These are phyloP conservation scores for Crithidia bombi DNA, from an alignment of 208 protist genomes.

Conservation along the genomic window DNA sequence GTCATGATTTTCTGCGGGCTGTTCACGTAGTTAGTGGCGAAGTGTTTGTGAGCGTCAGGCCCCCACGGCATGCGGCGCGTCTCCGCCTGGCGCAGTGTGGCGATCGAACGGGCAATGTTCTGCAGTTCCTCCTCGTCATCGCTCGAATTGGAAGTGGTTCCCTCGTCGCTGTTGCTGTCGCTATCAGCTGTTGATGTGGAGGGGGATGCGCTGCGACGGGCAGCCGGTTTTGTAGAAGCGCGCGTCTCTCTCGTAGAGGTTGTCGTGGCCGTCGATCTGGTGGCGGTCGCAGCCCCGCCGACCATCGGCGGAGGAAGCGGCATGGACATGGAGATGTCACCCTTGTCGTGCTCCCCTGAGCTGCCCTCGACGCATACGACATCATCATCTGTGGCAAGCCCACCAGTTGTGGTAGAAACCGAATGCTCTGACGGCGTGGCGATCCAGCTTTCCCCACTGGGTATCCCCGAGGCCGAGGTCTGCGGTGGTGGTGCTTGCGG, in stretches of 20 bases:
- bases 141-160: neutral
- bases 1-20: slow-evolving; percentile 70
- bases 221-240: neutral
- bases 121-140: neutral
- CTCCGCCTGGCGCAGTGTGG: slow-evolving; percentile 29
- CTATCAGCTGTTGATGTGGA: neutral
- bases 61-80: slow-evolving; percentile 57
- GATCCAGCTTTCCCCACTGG: neutral
- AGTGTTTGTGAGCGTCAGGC: slow-evolving; percentile 72
- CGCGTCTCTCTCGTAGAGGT: neutral
- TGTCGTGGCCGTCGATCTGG: neutral
- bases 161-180: neutral
- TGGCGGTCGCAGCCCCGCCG: neutral
- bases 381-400: slow-evolving; percentile 1
- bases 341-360: slow-evolving; percentile 1
- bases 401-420: neutral
- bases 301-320: neutral
- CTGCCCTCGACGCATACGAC: neutral
- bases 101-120: slow-evolving; percentile 33
- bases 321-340: slow-evolving; percentile 17
- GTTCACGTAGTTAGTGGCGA: slow-evolving; percentile 75
- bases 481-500: neutral
- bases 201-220: neutral
- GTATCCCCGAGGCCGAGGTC: neutral
- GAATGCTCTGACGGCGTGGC: slow-evolving; percentile 3